A percentile compares a stretch with the other conserved stretches of the same genome.
These are phyloP conservation scores for Clitocybe nebularis DNA, from an alignment of 1,284 basidiomycete genomes.

Conservation along the genomic window DNA sequence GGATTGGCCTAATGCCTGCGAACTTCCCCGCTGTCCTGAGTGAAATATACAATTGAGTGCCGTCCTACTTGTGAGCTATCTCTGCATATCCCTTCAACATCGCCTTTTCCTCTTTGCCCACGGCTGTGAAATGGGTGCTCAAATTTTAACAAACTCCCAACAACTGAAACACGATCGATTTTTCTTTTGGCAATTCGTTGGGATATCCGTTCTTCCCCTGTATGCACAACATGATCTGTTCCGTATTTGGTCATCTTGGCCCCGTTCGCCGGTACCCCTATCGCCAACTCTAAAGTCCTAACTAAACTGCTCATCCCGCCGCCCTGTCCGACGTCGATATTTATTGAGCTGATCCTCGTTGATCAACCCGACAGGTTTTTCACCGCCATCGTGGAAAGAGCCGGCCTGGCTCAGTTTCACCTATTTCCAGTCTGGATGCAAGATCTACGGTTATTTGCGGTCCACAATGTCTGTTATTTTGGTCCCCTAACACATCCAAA, in stretches of 20 bases:
- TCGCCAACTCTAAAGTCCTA: constrained; percentile 26
- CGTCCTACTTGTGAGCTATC: not conserved
- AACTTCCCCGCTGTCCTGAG: too few species aligned
- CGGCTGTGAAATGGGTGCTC: constrained; percentile 9
- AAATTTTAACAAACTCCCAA: constrained; percentile 14
- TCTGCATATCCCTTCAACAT: not conserved
- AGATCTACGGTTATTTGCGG: too few species aligned
- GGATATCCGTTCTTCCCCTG: constrained; percentile 16
- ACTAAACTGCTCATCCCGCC: not conserved
- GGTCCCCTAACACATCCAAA: too few species aligned
- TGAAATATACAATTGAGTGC: too few species aligned
- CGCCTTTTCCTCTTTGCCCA: not conserved
- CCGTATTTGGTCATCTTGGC: constrained; percentile 21
- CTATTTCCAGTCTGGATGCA: too few species aligned
- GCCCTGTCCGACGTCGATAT: constrained; percentile 1
- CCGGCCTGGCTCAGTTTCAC: too few species aligned
- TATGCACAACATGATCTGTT: constrained; percentile 16
- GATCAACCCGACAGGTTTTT: too few species aligned
- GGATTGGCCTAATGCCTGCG: too few species aligned
- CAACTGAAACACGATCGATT: constrained; percentile 32
- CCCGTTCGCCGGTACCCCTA: constrained; percentile 22
- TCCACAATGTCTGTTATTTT: too few species aligned
- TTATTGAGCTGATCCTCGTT: too few species aligned
- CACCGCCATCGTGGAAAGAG: too few species aligned
- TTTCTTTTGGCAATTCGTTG: constrained; percentile 19